phyloP scores from a whole-genome alignment of 2,329 filamentous ascomycete species.

The Byssoonygena ceratinophila region DNA sequence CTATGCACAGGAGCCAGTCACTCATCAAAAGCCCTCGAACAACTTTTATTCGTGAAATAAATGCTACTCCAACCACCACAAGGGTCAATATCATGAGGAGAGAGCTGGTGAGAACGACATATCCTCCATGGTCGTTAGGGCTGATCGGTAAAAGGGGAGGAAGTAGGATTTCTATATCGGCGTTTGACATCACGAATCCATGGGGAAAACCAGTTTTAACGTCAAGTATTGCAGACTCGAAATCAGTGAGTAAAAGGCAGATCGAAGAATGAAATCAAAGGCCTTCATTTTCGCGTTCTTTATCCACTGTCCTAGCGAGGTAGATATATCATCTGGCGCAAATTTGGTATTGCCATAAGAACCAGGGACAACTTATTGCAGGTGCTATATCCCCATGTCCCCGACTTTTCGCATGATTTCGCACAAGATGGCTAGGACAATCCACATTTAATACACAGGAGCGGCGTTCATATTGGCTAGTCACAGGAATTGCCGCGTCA shows the following conservation, averaged over 20 bases:
- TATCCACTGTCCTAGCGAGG: background rate
- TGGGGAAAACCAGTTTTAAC: background rate
- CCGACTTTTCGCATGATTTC: background rate
- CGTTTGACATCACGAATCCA: conserved; percentile 5
- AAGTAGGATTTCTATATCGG: background rate
- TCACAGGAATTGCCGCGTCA: too few relatives aligned
- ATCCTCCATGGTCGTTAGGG: conserved; percentile 14
- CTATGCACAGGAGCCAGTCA: conserved; percentile 17
- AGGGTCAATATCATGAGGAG: conserved; percentile 17
- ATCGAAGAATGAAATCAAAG: background rate
- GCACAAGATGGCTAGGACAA: background rate
- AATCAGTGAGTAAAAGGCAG: background rate
- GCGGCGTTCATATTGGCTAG: background rate
- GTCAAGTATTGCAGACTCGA: background rate
- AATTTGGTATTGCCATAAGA: background rate
- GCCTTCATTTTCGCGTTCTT: background rate
- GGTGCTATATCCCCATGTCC: background rate
- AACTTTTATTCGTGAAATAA: conserved; percentile 16
- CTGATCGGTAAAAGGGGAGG: conserved; percentile 16
- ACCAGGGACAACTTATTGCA: background rate
- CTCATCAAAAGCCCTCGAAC: conserved; percentile 17
- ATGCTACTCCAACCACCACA: conserved; percentile 18
- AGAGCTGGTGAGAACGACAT: conserved; percentile 15
- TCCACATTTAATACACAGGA: background rate
- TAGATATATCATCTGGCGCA: background rate